Conservation (phyloP, 257 asterid genomes). For the Solanum ahanhuiri region DNA sequence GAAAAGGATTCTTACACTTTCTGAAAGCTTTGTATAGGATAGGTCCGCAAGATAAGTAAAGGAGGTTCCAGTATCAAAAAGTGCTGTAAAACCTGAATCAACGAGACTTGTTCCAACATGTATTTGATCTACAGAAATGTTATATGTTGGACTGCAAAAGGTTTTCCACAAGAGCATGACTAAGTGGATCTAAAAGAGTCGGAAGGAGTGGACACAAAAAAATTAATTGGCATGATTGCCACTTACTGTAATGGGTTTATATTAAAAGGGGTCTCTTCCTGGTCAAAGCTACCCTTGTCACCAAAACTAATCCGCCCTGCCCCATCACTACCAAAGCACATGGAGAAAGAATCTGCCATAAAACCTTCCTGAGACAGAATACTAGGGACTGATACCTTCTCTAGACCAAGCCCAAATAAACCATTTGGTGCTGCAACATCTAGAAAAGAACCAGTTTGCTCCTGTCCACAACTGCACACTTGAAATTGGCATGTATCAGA, state of each 20-base stretch:
- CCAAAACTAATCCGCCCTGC: constrained; percentile 70
- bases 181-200: neutral
- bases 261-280: constrained; percentile 67
- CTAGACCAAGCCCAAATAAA: constrained; percentile 73
- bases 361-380: constrained; percentile 53
- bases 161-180: constrained; percentile 1
- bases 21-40: constrained; percentile 39
- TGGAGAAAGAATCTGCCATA: constrained; percentile 64
- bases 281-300: constrained; percentile 75
- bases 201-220: neutral
- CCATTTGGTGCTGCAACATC: constrained; percentile 84
- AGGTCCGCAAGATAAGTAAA: constrained; percentile 73
- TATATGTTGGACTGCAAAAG: constrained; percentile 59
- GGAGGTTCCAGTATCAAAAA: constrained; percentile 87
- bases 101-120: constrained; percentile 49
- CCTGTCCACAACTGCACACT: constrained; percentile 69
- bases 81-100: constrained; percentile 50
- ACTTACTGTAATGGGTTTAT: constrained; percentile 57
- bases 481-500: constrained; percentile 5
- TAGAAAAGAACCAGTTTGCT: constrained; percentile 74
- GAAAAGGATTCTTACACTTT: constrained; percentile 40
- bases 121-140: constrained; percentile 44
- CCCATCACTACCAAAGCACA: constrained; percentile 83
- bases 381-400: constrained; percentile 80
- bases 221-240: neutral